Evolutionary conservation across 2,329 filamentous ascomycete species (phyloP), one percentile per base, ranked within the genome.

Genomic region (Ophiostoma montium): DNA sequence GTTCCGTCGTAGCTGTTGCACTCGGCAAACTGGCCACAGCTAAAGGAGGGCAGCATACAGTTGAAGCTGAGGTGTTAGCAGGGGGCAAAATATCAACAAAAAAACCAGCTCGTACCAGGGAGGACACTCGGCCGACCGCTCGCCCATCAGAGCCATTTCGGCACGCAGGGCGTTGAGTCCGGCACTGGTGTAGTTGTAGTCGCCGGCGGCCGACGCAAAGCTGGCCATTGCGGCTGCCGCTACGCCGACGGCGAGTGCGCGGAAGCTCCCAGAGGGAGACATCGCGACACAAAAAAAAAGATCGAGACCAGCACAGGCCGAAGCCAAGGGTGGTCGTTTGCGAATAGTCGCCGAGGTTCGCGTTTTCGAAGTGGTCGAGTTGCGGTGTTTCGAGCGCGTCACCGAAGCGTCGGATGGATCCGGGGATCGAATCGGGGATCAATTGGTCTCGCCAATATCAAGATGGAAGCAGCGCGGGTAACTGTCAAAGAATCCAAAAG

Each of bases 1-100:
- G 94, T 89, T 46, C 92, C 92, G 59, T 87, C 94, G 60, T 80
- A 88, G 60, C 83, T 79, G 64, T 92, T 94, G 65, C 92, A 98
- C 32, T 80, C 74, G 33, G 88, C 84, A 63, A 84, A 98, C 67
- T 98, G 92, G 54, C 86, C 80, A 65, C 92, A 98, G 54, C 80
- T 81, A 64, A 95, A 94, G 54, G 86, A 86, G 27, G 92, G 89
- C 15, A 98, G 77, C 51, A 95, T 84, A 69, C 92, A 98, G 76
- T 98, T 96, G 75, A 98, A 98, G 71, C 92, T 90, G 56, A 58
- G 3, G 10, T 8, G 10, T 8, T 11, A 27, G 16, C 6, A 15
- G n/a, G n/a, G n/a, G n/a, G n/a, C n/a, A n/a, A n/a, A n/a, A n/a
- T n/a, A n/a, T n/a, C n/a, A n/a, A n/a, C n/a, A n/a, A n/a, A n/a